These are phyloP conservation scores for Pichia scutulata DNA, from an alignment of 805 yeast species.

Conservation along the genomic window DNA sequence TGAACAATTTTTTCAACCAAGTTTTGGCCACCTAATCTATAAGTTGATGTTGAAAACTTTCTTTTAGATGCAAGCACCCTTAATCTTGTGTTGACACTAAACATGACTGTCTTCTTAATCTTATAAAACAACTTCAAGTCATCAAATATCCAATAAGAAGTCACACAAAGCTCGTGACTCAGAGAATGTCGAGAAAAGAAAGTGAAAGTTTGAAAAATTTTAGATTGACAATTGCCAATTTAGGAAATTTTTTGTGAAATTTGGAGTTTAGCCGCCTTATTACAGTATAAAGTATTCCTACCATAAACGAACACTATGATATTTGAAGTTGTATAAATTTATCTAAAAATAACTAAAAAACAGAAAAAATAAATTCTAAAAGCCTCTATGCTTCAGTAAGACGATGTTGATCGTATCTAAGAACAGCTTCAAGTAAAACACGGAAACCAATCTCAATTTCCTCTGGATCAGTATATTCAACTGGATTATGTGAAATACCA, in stretches of 20 bases:
- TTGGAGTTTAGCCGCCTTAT: no score
- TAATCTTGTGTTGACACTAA: constrained; percentile 1
- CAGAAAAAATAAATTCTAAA: no score
- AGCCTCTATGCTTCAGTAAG: neutral
- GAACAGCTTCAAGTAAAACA: constrained; percentile 45
- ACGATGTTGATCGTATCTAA: constrained; percentile 20
- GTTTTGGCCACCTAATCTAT: constrained; percentile 55
- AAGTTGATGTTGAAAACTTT: constrained; percentile 14
- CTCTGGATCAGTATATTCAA: constrained; percentile 58
- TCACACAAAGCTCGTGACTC: neutral
- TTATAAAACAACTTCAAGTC: neutral
- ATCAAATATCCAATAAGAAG: neutral
- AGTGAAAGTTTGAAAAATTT: neutral
- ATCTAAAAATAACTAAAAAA: neutral
- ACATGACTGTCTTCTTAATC: neutral
- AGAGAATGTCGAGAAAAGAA: neutral
- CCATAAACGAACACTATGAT: no score
- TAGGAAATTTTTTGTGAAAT: neutral
- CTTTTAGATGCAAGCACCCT: constrained; percentile 7
- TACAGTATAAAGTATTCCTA: no score
- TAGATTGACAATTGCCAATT: neutral
- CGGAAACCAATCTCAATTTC: constrained; percentile 54
- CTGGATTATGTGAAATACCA: constrained; percentile 62
- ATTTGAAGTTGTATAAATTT: neutral
- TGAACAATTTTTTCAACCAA: constrained; percentile 95